phyloP scores from a whole-genome alignment of 2,329 filamentous ascomycete genomes.

The Samsoniella hepiali region DNA sequence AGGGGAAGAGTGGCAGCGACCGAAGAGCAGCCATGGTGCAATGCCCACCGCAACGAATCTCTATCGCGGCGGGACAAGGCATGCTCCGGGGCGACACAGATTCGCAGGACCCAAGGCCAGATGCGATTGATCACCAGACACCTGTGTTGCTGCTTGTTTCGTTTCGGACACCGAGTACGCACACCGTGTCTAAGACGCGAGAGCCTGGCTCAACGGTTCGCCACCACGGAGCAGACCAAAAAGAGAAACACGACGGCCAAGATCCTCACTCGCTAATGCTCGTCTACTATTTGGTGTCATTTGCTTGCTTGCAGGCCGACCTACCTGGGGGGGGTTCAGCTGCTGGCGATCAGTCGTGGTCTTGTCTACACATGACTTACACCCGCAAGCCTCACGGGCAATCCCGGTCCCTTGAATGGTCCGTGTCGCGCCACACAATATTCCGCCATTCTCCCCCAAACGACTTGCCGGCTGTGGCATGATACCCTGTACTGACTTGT shows the following conservation, averaged over 20 bases:
- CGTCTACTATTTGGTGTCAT: background rate
- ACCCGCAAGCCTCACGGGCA: conserved; percentile 4
- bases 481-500: background rate
- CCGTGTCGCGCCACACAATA: conserved; percentile 2
- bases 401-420: background rate
- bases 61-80: background rate
- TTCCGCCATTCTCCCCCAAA: background rate
- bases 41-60: background rate
- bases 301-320: background rate
- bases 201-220: conserved; percentile 1
- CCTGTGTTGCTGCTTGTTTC: background rate
- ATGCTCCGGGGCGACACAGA: background rate
- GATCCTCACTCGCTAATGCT: background rate
- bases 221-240: background rate
- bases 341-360: conserved; percentile 4
- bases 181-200: conserved; percentile 4
- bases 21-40: background rate
- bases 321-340: background rate
- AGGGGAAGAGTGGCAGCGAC: background rate
- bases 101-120: no score
- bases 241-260: background rate
- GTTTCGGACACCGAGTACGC: background rate
- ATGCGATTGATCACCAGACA: conserved; percentile 8
- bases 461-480: no score
- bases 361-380: conserved; percentile 14